Evolutionary conservation across 1,284 basidiomycete species (phyloP).

Genomic region (Marasmius sp.): DNA sequence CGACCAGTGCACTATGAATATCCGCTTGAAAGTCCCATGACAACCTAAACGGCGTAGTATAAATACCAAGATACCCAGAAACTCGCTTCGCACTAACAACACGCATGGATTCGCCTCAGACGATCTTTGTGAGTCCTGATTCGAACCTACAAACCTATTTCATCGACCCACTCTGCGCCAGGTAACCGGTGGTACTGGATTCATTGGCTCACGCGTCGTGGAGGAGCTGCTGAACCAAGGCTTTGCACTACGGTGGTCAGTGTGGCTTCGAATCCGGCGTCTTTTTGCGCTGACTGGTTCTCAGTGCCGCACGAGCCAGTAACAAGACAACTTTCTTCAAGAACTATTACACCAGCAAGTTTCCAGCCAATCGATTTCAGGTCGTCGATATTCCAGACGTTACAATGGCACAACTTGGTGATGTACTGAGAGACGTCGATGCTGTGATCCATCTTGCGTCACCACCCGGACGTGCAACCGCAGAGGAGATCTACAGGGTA

Average conservation of each 20-base stretch:
- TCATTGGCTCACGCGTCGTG: neutral
- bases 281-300: neutral
- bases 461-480: neutral
- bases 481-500: slow-evolving; percentile 3
- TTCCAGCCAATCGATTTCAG: neutral
- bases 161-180: neutral
- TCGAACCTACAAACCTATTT: too few species aligned
- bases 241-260: neutral
- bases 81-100: too few species aligned
- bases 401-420: neutral
- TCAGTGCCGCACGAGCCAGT: neutral
- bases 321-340: neutral
- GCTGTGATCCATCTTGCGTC: slow-evolving; percentile 8
- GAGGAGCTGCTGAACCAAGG: neutral
- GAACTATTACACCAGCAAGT: neutral
- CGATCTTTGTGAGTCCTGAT: too few species aligned
- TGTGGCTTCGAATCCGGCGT: neutral
- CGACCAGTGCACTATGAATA: too few species aligned
- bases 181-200: neutral
- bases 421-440: slow-evolving; percentile 1
- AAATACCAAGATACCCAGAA: too few species aligned
- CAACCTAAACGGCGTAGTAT: too few species aligned
- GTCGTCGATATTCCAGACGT: slow-evolving; percentile 1
- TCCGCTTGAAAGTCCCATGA: too few species aligned
- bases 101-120: too few species aligned